Evolutionary conservation across 1,284 basidiomycete species (phyloP).

Genomic region (Neotropicomus parvogracilis): DNA sequence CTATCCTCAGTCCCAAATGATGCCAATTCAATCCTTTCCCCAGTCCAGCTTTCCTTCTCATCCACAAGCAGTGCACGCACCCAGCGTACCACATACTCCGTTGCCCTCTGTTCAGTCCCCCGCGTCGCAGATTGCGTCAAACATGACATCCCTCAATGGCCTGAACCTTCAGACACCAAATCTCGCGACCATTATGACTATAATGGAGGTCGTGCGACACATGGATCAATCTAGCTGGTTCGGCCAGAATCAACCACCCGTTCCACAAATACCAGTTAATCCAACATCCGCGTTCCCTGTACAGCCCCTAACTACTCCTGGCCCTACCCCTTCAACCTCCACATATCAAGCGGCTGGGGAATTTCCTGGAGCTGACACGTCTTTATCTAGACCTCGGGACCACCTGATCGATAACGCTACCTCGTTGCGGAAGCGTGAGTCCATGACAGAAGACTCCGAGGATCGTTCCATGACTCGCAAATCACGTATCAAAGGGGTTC

Average conservation of each 20-base stretch:
- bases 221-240: conserved; percentile 26
- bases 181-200: conserved; percentile 32
- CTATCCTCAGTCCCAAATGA: conserved; percentile 18
- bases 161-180: conserved; percentile 21
- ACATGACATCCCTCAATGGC: conserved; percentile 8
- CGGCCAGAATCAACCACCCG: conserved; percentile 19
- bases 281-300: conserved; percentile 2
- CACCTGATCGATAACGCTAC: conserved; percentile 2
- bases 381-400: conserved; percentile 9
- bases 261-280: conserved; percentile 16
- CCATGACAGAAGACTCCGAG: conserved; percentile 10
- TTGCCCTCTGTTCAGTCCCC: conserved; percentile 17
- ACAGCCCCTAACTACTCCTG: conserved; percentile 5
- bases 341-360: not conserved
- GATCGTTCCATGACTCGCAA: conserved; percentile 9
- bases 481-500: conserved; percentile 4
- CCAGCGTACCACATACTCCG: conserved; percentile 13
- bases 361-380: not conserved
- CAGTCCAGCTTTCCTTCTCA: conserved; percentile 21
- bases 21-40: conserved; percentile 18
- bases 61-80: conserved; percentile 12
- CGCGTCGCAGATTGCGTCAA: conserved; percentile 14
- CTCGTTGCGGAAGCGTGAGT: conserved; percentile 10
- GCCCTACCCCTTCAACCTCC: conserved; percentile 6
- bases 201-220: conserved; percentile 34